Evolutionary conservation across 768 basidiomycete species (phyloP).

Genomic region (Boletus eberwhitei): DNA sequence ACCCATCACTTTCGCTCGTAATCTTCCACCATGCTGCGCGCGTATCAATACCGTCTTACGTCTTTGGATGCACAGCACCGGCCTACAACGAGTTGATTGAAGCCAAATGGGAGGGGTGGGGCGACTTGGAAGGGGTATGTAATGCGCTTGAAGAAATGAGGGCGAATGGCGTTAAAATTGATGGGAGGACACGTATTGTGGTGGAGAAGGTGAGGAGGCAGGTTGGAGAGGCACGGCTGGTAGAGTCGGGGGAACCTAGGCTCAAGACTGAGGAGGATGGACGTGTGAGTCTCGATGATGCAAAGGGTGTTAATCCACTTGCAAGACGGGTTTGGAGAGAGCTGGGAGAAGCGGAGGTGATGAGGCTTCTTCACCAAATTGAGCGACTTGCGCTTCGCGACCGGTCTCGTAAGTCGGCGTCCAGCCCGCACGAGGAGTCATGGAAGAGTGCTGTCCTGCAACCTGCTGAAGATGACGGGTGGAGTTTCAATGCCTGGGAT

Average conservation of each 20-base stretch:
- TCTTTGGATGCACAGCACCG: conserved; percentile 83
- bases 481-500: conserved; percentile 52
- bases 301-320: conserved; percentile 27
- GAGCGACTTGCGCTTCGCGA: conserved; percentile 40
- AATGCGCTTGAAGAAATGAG: conserved; percentile 78
- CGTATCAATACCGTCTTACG: conserved; percentile 75
- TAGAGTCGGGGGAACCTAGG: conserved; percentile 26
- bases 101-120: conserved; percentile 82
- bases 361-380: conserved; percentile 48
- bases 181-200: conserved; percentile 56
- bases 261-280: conserved; percentile 22
- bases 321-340: conserved; percentile 42
- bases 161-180: conserved; percentile 68
- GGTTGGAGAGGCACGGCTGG: conserved; percentile 51
- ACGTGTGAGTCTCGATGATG: neutral
- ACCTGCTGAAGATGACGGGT: conserved; percentile 35
- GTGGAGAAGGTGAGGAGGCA: conserved; percentile 64
- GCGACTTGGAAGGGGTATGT: conserved; percentile 74
- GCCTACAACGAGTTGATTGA: conserved; percentile 87
- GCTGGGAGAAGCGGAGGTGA: conserved; percentile 47
- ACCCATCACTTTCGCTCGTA: conserved; percentile 78
- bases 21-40: conserved; percentile 79
- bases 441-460: conserved; percentile 46
- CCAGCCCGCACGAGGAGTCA: conserved; percentile 16
- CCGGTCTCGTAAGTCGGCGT: conserved; percentile 11